Base-by-base conservation (phyloP, 1,284 basidiomycete genomes). In the Austroboletus niveus region DNA sequence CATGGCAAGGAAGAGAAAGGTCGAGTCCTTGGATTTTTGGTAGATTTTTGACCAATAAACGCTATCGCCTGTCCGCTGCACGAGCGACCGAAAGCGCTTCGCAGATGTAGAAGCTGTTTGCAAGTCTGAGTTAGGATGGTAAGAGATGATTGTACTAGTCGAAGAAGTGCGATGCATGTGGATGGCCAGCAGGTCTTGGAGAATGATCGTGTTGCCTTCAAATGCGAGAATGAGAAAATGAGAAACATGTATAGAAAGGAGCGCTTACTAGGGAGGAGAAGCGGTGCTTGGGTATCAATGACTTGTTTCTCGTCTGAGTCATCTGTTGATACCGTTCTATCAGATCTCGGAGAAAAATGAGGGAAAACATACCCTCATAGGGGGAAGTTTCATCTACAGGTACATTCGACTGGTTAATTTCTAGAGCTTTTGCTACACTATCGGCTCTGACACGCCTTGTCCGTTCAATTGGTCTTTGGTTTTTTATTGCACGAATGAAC, bases 31-130 rank as follows among this genome's bases (percentile, higher is more conserved):
- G 3, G 75, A 75, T 20, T 58, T 66, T 31, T 65, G 52, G 50
- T 80, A 78, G 24, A 82, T 76, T 48, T 75, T 77, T 47, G 75
- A 72, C 80, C 80, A 83, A 51, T 81, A 81, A 3, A 81, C 78
- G 46, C 73, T 76, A 34, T 57, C 54, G 14, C 71, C 70, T 8
- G 70, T 70, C 56, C 71, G 65, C 32, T 66, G 59, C 8, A 70
- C 64, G 8, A 75, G 65, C 24, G 60, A 60, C 11, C 65, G 69
- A 6, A 77, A 61, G 36, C 65, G 61, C 38, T 56, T 53, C 1
- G 74, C 72, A 17, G 66, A 66, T 2, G 71, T 72, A n/a, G 66
- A 66, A 3, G 71, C 72, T 24, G 66, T 61, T 17, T 62, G 57
- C 14, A 60, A 50, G 42, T 65, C 57, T 20, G 59, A 56, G 31